Evolutionary conservation across 2,329 filamentous ascomycete species (phyloP).

Genomic region (Fusarium mexicanum): DNA sequence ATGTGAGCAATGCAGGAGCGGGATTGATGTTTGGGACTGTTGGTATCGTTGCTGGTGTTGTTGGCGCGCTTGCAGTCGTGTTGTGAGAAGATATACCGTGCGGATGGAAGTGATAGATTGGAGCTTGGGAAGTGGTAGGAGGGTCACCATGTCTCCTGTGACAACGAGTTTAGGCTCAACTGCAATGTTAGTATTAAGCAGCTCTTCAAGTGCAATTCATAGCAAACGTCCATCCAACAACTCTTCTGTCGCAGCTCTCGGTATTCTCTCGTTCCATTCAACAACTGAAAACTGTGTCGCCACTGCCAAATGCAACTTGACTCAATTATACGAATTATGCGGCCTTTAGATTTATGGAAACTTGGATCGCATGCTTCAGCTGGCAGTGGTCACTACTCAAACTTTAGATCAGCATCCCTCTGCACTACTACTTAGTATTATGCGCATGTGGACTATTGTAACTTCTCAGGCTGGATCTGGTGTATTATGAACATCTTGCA

Average conservation of each 20-base stretch:
- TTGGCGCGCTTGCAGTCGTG: not conserved
- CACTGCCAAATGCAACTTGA: accelerated
- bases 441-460: accelerated
- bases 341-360: no score
- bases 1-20: not conserved
- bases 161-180: no score
- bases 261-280: accelerated
- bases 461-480: no score
- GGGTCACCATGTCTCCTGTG: not conserved
- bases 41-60: not conserved
- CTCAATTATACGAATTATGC: accelerated
- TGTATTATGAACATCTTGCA: no score
- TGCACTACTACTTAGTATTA: no score
- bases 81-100: not conserved
- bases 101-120: no score
- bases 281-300: not conserved
- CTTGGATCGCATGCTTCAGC: accelerated
- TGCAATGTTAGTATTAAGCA: accelerated
- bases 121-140: not conserved
- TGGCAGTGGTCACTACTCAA: no score
- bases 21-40: not conserved
- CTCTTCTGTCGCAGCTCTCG: not conserved
- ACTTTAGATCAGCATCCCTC: no score
- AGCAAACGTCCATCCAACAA: no score
- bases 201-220: not conserved